A percentile compares a stretch with the other conserved stretches of the same genome.
Evolutionary conservation across 2,329 filamentous ascomycete species (phyloP).

Genomic region (Pestalotiopsis sp.): DNA sequence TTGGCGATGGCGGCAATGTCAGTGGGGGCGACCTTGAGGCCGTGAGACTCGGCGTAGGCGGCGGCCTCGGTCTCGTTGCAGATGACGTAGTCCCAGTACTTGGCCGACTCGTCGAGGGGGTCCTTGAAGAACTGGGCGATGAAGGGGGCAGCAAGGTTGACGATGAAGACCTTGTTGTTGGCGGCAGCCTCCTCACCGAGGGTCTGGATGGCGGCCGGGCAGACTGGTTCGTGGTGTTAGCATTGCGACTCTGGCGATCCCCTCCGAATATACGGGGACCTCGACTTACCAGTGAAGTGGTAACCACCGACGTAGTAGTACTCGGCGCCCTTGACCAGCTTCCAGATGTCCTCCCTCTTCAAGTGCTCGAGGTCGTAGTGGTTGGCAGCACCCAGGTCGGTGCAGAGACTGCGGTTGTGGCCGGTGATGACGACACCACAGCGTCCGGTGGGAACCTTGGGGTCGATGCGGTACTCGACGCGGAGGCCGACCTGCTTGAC

Average conservation of each 20-base stretch:
- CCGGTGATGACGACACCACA: slow-evolving; percentile 97
- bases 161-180: slow-evolving; percentile 87
- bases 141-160: slow-evolving; percentile 94
- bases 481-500: slow-evolving; percentile 85
- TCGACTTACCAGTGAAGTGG: slow-evolving; percentile 72
- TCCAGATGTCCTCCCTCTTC: slow-evolving; percentile 89
- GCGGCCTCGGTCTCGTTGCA: slow-evolving; percentile 96
- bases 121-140: slow-evolving; percentile 99
- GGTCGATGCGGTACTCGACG: slow-evolving; percentile 92
- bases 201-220: slow-evolving; percentile 84
- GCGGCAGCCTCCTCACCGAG: slow-evolving; percentile 86
- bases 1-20: slow-evolving; percentile 84
- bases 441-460: slow-evolving; percentile 80
- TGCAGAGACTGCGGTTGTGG: slow-evolving; percentile 92
- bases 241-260: neutral
- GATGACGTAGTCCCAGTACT: slow-evolving; percentile 95
- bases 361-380: slow-evolving; percentile 94
- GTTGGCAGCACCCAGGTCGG: slow-evolving; percentile 94
- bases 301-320: slow-evolving; percentile 94
- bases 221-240: slow-evolving; percentile 55
- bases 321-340: slow-evolving; percentile 82
- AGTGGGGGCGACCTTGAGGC: slow-evolving; percentile 60
- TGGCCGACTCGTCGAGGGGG: slow-evolving; percentile 77
- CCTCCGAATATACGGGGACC: neutral
- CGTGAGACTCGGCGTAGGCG: slow-evolving; percentile 82